Base-by-base conservation (phyloP, 2,329 filamentous ascomycete genomes). In the Ophiostoma tasmaniense region DNA sequence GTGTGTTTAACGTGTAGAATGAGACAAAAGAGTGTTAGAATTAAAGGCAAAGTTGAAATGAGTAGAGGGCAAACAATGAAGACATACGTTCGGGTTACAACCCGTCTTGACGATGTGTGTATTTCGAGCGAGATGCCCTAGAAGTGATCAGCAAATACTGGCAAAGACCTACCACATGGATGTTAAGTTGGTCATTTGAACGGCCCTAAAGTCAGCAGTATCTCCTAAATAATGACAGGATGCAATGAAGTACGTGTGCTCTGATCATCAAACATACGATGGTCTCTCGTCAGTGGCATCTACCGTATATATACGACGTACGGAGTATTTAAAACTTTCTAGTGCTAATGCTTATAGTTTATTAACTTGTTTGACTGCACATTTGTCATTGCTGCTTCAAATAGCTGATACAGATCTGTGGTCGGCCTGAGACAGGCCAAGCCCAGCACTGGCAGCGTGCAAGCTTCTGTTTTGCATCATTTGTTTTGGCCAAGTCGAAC, bases 401-500 rank as follows among this genome's bases (percentile, higher is more conserved):
- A 55, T 55, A 25, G 22, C 55, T 30, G 55, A 61, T 61, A 61
- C 55, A 30, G 11, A 30, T 61, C 55, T 30, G 28, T 37, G 7
- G 30, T 30, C 17, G 61, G 33, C 14, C 66, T 45, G 52, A 61
- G 35, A 67, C 52, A 62, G 25, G 50, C 45, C 64, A 62, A 50
- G 37, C 62, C 17, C 55, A 42, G 45, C 37, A 37, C 45, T 25
- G 67, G 59, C 67, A 62, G 67, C 50, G 7, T 45, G 42, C 42
- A n/a, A n/a, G 42, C 42, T 52, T 52, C 33, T 64, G 59, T 35
- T 62, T 35, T 35, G 59, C 30, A 33, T 68, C 66, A 61, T 45
- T 35, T 52, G 64, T 62, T 70, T 70, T 70, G 66, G 69, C 69
- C 69, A 68, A 70, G 69, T 55, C 62, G 66, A 64, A 68, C 66